phyloP scores from a whole-genome alignment of 495 filamentous ascomycete species.

The Ascodesmis nigricans region DNA sequence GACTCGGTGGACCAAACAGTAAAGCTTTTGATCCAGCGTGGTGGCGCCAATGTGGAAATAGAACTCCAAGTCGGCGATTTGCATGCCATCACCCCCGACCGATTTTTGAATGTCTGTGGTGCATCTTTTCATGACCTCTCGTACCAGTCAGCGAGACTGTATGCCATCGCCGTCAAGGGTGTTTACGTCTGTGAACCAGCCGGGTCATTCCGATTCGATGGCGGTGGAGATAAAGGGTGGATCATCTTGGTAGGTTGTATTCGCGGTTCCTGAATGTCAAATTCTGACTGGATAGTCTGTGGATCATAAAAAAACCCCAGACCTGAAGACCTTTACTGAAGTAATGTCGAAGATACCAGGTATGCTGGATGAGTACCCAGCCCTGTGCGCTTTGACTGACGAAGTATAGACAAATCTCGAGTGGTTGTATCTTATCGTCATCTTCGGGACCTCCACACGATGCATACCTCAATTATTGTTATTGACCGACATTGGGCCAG shows the following conservation, averaged over 20 bases:
- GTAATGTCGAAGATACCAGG: constrained; percentile 70
- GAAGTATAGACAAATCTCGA: too few relatives aligned
- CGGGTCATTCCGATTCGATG: constrained; percentile 81
- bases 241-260: constrained; percentile 40
- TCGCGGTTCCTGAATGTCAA: background rate
- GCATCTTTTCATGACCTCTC: constrained; percentile 88
- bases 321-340: constrained; percentile 73
- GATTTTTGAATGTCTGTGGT: constrained; percentile 82
- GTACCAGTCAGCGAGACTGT: constrained; percentile 85
- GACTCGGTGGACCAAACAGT: constrained; percentile 57
- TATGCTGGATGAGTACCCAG: constrained; percentile 8
- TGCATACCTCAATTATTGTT: constrained; percentile 76
- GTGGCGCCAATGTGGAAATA: constrained; percentile 69
- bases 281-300: constrained; percentile 28
- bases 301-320: constrained; percentile 69
- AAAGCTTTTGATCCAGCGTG: constrained; percentile 59
- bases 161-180: constrained; percentile 73
- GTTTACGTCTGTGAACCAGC: constrained; percentile 91
- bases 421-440: constrained; percentile 92
- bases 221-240: constrained; percentile 69
- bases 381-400: constrained; percentile 1
- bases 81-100: constrained; percentile 84
- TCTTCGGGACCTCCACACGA: constrained; percentile 78
- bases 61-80: constrained; percentile 73
- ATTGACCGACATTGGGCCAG: constrained; percentile 88